These are phyloP conservation scores for Penicillium daleae DNA, from an alignment of 495 filamentous ascomycete genomes.

Conservation along the genomic window DNA sequence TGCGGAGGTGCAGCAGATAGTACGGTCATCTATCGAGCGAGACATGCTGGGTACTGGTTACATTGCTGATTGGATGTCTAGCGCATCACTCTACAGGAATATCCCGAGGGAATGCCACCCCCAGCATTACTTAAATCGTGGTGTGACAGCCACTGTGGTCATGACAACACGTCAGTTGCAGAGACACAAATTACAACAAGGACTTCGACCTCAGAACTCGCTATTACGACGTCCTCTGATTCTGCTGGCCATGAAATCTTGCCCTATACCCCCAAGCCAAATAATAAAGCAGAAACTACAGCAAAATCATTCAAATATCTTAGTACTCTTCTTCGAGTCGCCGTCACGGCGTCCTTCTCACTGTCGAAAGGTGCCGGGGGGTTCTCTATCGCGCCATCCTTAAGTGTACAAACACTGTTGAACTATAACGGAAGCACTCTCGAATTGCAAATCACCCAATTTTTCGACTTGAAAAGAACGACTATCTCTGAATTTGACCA, in stretches of 20 bases:
- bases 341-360: background rate
- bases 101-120: background rate
- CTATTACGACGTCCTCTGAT: background rate
- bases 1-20: slow-evolving; percentile 2
- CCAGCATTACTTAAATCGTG: background rate
- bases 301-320: slow-evolving; percentile 4
- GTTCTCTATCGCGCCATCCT: background rate
- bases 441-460: background rate
- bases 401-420: background rate
- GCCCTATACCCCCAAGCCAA: background rate
- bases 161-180: background rate
- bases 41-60: background rate
- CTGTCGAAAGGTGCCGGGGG: slow-evolving; percentile 1
- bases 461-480: background rate
- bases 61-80: background rate
- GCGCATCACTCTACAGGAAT: slow-evolving; percentile 1
- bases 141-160: background rate
- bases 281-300: background rate
- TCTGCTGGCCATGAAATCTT: background rate
- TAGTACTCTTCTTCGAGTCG: background rate
- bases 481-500: background rate
- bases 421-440: background rate
- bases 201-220: background rate
- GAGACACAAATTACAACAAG: background rate
- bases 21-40: background rate